phyloP scores from a whole-genome alignment of 768 basidiomycete species.

The Leucosporidium yakuticum region DNA sequence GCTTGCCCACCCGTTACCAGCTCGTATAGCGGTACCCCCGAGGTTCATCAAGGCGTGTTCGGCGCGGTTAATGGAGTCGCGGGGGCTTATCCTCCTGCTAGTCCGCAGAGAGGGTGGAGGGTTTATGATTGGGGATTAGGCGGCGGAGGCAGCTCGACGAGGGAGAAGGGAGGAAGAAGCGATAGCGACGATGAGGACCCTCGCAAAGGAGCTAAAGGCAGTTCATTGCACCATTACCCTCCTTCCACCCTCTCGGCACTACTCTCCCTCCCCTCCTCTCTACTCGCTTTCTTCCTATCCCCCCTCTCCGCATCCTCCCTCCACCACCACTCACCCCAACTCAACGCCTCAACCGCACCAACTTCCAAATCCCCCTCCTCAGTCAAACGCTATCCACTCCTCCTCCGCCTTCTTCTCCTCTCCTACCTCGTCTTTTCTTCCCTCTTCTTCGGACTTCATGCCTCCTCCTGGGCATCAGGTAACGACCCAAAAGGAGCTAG shows the following conservation, averaged over 20 bases:
- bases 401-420: constrained; percentile 26
- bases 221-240: not conserved
- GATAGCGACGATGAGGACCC: not conserved
- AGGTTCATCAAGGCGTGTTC: constrained; percentile 6
- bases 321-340: constrained; percentile 9
- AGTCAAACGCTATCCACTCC: constrained; percentile 22
- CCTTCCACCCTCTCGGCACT: not conserved
- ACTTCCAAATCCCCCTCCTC: constrained; percentile 1
- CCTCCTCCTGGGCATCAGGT: not conserved
- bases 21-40: constrained; percentile 13
- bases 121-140: constrained; percentile 28
- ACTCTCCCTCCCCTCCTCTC: constrained; percentile 2
- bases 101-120: constrained; percentile 9
- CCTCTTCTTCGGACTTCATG: constrained; percentile 23
- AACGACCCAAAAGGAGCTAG: not conserved
- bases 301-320: constrained; percentile 1
- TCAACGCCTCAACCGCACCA: constrained; percentile 14
- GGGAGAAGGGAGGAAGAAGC: not conserved
- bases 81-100: constrained; percentile 8
- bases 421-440: constrained; percentile 34
- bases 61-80: not conserved
- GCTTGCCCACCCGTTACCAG: constrained; percentile 34
- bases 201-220: not conserved
- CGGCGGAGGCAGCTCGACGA: not conserved
- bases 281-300: constrained; percentile 24